Evolutionary conservation across 2,329 filamentous ascomycete genomes (phyloP).

Genomic region (Hymenoscyphus scutula): DNA sequence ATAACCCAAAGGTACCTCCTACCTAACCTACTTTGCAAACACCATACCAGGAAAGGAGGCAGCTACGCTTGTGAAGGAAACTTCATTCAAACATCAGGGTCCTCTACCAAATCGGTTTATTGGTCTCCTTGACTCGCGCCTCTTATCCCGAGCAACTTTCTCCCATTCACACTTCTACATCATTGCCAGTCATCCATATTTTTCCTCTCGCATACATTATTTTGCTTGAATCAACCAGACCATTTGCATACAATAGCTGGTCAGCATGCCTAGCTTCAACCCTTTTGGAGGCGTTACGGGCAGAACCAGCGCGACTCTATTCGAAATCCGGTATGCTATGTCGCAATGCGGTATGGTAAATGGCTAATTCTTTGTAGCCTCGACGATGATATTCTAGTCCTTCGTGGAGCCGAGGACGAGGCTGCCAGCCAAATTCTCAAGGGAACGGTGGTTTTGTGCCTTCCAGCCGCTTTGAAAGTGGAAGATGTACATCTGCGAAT

Average conservation of each 20-base stretch:
- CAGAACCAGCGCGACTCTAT: slow-evolving; percentile 36
- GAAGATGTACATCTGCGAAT: slow-evolving; percentile 72
- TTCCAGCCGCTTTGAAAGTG: slow-evolving; percentile 65
- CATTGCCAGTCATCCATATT: not conserved
- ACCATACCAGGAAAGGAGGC: not conserved
- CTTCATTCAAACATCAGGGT: not conserved
- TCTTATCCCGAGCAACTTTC: not conserved
- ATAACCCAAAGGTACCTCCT: not conserved
- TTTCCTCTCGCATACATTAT: not conserved
- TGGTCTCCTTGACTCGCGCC: slow-evolving; percentile 10
- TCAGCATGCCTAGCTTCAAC: slow-evolving; percentile 37
- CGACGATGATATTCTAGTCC: slow-evolving; percentile 75
- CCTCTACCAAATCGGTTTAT: not conserved
- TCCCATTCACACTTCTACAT: slow-evolving; percentile 2
- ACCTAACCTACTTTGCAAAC: not conserved
- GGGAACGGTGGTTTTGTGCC: slow-evolving; percentile 70
- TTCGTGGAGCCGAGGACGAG: slow-evolving; percentile 72
- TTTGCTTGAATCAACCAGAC: not conserved
- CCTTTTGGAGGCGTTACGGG: slow-evolving; percentile 36
- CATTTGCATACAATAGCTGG: slow-evolving; percentile 7
- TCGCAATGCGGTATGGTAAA: slow-evolving; percentile 9
- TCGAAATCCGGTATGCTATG: slow-evolving; percentile 38
- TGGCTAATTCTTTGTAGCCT: slow-evolving; percentile 49
- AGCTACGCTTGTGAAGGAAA: slow-evolving; percentile 5
- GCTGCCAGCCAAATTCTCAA: slow-evolving; percentile 73